phyloP scores from a whole-genome alignment of 441 rosid genomes.

The Erysimum pusillum region DNA sequence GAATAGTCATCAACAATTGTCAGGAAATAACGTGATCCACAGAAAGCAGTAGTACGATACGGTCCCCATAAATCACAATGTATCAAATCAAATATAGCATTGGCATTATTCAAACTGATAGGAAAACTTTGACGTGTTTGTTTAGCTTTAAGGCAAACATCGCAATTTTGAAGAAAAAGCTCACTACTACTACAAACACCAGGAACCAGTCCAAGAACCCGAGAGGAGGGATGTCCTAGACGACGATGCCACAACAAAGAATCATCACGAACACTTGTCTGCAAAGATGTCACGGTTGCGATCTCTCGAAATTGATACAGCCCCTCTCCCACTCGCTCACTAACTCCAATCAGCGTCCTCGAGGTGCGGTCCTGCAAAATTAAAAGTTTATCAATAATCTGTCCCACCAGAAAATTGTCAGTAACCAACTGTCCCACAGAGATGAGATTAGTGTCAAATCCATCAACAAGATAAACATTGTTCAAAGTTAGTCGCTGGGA shows the following conservation, averaged over 20 bases:
- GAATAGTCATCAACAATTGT: neutral
- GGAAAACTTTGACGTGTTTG: conserved; percentile 7
- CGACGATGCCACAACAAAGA: neutral
- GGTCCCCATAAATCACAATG: neutral
- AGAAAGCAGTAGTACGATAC: neutral
- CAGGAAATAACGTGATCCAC: neutral
- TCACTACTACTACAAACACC: neutral
- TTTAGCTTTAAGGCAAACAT: neutral
- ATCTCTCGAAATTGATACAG: neutral
- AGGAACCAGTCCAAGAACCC: neutral
- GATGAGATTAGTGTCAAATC: neutral
- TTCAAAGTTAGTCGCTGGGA: too few species aligned
- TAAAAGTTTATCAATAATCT: too few species aligned
- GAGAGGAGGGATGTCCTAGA: neutral
- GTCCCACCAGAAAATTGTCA: too few species aligned
- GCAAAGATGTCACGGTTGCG: neutral
- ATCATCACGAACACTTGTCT: neutral
- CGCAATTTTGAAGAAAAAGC: neutral
- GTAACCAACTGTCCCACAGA: too few species aligned
- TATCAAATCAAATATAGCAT: neutral
- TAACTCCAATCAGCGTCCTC: too few species aligned
- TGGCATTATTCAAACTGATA: neutral
- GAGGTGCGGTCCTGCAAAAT: too few species aligned
- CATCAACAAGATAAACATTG: neutral
- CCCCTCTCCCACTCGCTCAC: too few species aligned